phyloP scores from a whole-genome alignment of 108 stramenopile species.

The Skeletonema marinoi region DNA sequence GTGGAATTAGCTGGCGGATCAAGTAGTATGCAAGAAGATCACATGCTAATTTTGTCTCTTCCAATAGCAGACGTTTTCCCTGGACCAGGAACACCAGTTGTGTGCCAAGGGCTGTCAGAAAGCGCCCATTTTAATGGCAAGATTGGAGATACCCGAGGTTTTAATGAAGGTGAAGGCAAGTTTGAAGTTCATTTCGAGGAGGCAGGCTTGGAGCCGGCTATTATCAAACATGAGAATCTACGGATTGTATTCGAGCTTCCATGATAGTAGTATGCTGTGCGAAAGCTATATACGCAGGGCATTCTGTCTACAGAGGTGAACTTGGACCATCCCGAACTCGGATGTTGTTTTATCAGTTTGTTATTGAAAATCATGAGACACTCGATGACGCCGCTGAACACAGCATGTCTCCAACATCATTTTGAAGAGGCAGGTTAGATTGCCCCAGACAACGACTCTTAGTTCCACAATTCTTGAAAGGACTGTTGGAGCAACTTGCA shows the following conservation, averaged over 20 bases:
- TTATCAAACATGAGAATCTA: not conserved
- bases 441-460: too few relatives aligned
- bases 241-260: slow-evolving; percentile 1
- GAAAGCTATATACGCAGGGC: too few relatives aligned
- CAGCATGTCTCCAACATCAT: too few relatives aligned
- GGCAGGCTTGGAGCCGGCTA: not conserved
- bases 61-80: not conserved
- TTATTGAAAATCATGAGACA: too few relatives aligned
- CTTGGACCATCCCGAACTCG: too few relatives aligned
- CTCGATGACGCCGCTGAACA: too few relatives aligned
- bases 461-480: too few relatives aligned
- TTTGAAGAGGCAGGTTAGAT: too few relatives aligned
- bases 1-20: not conserved
- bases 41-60: not conserved
- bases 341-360: too few relatives aligned
- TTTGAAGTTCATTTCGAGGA: slow-evolving; percentile 3
- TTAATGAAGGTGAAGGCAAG: not conserved
- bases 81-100: not conserved
- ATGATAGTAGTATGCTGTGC: too few relatives aligned
- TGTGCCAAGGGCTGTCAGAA: not conserved
- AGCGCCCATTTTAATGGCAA: not conserved
- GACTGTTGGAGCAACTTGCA: too few relatives aligned
- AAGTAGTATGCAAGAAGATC: not conserved
- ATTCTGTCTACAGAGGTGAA: too few relatives aligned
- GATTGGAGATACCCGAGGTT: not conserved